These are phyloP conservation scores for Chimonanthus salicifolius DNA, from an alignment of 164 flowering plant genomes.

Conservation along the genomic window DNA sequence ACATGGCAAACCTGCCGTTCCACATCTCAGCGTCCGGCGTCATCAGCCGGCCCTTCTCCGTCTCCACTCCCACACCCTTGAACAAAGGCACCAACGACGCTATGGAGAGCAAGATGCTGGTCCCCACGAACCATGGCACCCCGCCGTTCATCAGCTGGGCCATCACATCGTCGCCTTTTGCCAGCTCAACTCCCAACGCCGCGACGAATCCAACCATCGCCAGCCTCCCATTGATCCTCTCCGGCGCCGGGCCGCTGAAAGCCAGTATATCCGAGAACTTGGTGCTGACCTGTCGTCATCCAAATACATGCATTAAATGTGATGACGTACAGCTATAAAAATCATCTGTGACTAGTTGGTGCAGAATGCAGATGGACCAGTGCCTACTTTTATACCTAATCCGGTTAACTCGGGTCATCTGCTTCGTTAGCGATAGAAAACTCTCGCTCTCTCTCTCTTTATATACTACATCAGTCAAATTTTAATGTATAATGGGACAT, in stretches of 20 bases:
- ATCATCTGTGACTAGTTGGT: not conserved
- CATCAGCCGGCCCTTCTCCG: slow-evolving; percentile 56
- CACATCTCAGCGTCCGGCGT: slow-evolving; percentile 75
- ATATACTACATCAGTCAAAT: not conserved
- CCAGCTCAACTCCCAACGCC: slow-evolving; percentile 64
- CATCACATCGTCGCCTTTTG: slow-evolving; percentile 49
- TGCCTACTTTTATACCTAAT: not conserved
- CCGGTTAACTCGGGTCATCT: not conserved
- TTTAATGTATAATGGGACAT: too few relatives aligned
- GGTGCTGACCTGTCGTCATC: slow-evolving; percentile 38
- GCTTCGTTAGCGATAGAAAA: not conserved
- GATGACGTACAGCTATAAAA: not conserved
- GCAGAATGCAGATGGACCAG: not conserved
- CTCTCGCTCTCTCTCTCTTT: not conserved
- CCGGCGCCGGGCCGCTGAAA: slow-evolving; percentile 81
- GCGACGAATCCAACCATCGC: slow-evolving; percentile 88
- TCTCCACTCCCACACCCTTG: slow-evolving; percentile 51
- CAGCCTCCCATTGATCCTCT: slow-evolving; percentile 84
- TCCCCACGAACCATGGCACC: slow-evolving; percentile 53
- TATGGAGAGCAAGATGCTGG: slow-evolving; percentile 41
- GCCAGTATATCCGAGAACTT: slow-evolving; percentile 58
- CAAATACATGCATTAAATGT: not conserved
- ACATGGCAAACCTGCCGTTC: slow-evolving; percentile 88
- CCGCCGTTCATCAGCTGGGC: slow-evolving; percentile 65
- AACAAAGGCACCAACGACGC: slow-evolving; percentile 76